phyloP scores from a whole-genome alignment of 192 early-diverging fungal genomes.

The Backusella tarrabulga region DNA sequence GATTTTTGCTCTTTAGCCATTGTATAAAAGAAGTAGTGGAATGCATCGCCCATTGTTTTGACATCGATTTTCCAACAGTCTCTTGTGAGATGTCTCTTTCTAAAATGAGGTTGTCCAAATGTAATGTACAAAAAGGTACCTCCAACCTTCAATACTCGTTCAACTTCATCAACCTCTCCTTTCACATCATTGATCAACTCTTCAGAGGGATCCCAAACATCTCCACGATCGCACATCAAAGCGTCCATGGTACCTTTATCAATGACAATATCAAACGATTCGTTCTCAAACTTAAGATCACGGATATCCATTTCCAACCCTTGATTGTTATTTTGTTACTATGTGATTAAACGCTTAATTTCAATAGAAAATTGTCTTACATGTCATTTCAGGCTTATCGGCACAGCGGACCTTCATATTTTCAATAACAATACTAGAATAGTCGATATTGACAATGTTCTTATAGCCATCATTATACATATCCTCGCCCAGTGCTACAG shows the following conservation, averaged over 20 bases:
- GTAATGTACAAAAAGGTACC: constrained; percentile 88
- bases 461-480: constrained; percentile 78
- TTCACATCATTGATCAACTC: constrained; percentile 66
- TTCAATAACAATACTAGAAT: constrained; percentile 72
- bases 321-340: background rate
- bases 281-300: constrained; percentile 58
- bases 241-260: constrained; percentile 95
- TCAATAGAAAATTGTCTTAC: constrained; percentile 30
- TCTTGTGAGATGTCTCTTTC: constrained; percentile 68
- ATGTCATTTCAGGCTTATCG: constrained; percentile 53
- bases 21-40: constrained; percentile 78
- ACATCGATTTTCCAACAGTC: constrained; percentile 64
- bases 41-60: constrained; percentile 70
- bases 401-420: constrained; percentile 63
- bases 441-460: constrained; percentile 80
- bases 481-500: constrained; percentile 65
- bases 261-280: constrained; percentile 71
- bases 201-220: constrained; percentile 82
- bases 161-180: constrained; percentile 75
- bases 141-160: constrained; percentile 68
- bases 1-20: constrained; percentile 46
- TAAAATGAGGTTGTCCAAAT: constrained; percentile 91
- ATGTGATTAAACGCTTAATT: background rate
- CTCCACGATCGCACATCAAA: constrained; percentile 81
- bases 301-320: constrained; percentile 79